Evolutionary conservation across 441 rosid genomes (phyloP).

Genomic region (Sinapis alba): DNA sequence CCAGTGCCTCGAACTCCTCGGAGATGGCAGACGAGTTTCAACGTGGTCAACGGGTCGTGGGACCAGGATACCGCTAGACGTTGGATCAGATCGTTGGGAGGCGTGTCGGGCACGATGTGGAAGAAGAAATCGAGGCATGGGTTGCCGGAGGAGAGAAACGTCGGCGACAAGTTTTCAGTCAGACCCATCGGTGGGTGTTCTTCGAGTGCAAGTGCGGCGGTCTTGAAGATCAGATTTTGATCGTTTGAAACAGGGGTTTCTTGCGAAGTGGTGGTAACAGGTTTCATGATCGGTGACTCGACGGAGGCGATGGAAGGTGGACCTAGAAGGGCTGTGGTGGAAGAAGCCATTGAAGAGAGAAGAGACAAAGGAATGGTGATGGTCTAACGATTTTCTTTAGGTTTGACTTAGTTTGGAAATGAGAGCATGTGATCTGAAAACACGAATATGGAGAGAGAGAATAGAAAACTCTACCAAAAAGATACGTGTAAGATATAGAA

Average conservation of each 20-base stretch:
- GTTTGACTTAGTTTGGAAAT: not conserved
- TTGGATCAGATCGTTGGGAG: slow-evolving; percentile 27
- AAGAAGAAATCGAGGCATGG: slow-evolving; percentile 61
- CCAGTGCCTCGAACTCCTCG: slow-evolving; percentile 55
- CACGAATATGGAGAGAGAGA: not conserved
- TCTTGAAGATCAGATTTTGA: not conserved
- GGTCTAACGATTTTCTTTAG: not conserved
- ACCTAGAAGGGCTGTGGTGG: slow-evolving; percentile 23
- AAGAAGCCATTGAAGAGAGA: slow-evolving; percentile 30
- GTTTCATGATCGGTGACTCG: not conserved
- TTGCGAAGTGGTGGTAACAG: not conserved
- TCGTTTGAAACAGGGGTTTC: slow-evolving; percentile 16
- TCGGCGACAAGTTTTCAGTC: slow-evolving; percentile 43
- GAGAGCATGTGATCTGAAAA: not conserved
- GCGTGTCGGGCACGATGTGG: slow-evolving; percentile 41
- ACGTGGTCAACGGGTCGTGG: slow-evolving; percentile 44
- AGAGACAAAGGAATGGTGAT: not conserved
- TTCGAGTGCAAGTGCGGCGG: slow-evolving; percentile 25
- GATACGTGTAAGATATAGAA: not conserved
- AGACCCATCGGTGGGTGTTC: slow-evolving; percentile 35
- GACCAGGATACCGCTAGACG: slow-evolving; percentile 41
- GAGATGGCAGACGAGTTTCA: slow-evolving; percentile 48
- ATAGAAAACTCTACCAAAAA: not conserved
- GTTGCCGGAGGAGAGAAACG: slow-evolving; percentile 43
- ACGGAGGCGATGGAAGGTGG: slow-evolving; percentile 31